phyloP scores from a whole-genome alignment of 768 basidiomycete species.

The Cantharellus cinnabarinus region DNA sequence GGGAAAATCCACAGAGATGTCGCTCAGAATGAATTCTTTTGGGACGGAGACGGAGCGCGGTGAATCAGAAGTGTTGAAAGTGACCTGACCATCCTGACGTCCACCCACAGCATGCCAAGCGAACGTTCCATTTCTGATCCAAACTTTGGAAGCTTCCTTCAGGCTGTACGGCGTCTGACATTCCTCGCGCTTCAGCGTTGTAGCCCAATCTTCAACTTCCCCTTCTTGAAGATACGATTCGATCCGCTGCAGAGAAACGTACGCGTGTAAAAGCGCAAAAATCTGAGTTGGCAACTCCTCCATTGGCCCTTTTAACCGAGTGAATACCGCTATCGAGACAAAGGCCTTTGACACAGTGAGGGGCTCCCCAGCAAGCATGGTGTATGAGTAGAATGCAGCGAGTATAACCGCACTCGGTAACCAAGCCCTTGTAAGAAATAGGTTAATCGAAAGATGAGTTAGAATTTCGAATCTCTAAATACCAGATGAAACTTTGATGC shows the following conservation, averaged over 20 bases:
- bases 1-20: conserved; percentile 39
- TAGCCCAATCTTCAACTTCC: conserved; percentile 65
- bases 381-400: conserved; percentile 40
- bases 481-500: conserved; percentile 13
- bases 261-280: conserved; percentile 39
- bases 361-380: conserved; percentile 38
- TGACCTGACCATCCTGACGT: conserved; percentile 25
- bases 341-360: conserved; percentile 67
- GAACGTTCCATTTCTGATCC: conserved; percentile 15
- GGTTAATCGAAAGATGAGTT: conserved; percentile 19
- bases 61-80: conserved; percentile 10
- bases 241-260: conserved; percentile 67
- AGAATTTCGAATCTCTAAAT: conserved; percentile 11
- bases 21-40: conserved; percentile 30
- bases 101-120: conserved; percentile 26
- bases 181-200: conserved; percentile 28
- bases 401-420: conserved; percentile 50
- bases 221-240: conserved; percentile 49
- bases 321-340: conserved; percentile 58
- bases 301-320: conserved; percentile 49
- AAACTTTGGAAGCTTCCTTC: conserved; percentile 16
- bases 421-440: conserved; percentile 33
- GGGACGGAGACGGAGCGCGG: background rate
- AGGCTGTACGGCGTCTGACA: conserved; percentile 7
- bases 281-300: conserved; percentile 40